Percentiles rank a stretch among this genome's conserved stretches.
These are phyloP conservation scores for Pseudocercospora pini-densiflorae DNA, from an alignment of 2,329 filamentous ascomycete species.

Conservation along the genomic window DNA sequence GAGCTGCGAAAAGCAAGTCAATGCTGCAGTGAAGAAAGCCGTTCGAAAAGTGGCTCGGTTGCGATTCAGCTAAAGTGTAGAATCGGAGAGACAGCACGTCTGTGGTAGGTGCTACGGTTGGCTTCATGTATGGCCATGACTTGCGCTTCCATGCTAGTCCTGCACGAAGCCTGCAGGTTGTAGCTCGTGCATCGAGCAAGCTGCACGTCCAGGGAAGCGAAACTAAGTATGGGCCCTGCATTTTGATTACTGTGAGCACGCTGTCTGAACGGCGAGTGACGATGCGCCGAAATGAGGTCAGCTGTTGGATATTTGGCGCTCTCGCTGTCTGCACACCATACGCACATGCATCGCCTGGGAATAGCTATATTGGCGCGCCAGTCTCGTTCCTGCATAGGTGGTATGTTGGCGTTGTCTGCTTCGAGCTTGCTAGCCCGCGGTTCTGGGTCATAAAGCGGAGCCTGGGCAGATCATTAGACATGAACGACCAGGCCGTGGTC, in stretches of 20 bases:
- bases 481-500: not conserved
- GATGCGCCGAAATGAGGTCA: not conserved
- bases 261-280: not conserved
- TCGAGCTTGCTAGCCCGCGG: constrained; percentile 6
- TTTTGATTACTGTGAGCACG: not conserved
- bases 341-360: not conserved
- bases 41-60: not conserved
- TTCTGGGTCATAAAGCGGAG: constrained; percentile 7
- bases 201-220: constrained; percentile 19
- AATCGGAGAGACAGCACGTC: constrained; percentile 1
- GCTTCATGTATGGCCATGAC: constrained; percentile 21
- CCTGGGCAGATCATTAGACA: constrained; percentile 1
- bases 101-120: constrained; percentile 13
- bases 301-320: not conserved
- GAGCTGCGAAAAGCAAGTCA: not conserved
- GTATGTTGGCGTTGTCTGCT: constrained; percentile 1
- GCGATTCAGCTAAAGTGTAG: constrained; percentile 4
- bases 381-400: constrained; percentile 1
- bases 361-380: not conserved
- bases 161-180: constrained; percentile 11
- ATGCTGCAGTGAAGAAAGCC: constrained; percentile 2
- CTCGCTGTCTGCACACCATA: not conserved
- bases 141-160: constrained; percentile 18
- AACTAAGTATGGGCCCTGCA: constrained; percentile 4
- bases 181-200: constrained; percentile 18